These are phyloP conservation scores for Rehmannia glutinosa DNA, from an alignment of 257 asterid genomes.

Conservation along the genomic window DNA sequence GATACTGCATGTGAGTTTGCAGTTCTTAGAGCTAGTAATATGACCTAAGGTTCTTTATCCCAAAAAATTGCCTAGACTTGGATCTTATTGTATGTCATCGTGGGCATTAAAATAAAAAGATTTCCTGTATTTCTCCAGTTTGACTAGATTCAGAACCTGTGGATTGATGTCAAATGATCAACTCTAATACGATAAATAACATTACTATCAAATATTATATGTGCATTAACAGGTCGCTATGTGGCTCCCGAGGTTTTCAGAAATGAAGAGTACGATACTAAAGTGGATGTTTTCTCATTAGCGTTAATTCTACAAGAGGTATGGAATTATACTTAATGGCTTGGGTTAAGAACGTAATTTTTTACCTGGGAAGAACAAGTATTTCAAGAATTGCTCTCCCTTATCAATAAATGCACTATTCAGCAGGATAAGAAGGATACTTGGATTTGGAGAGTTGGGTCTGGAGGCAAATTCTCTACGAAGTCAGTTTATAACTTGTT, in stretches of 20 bases:
- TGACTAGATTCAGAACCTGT: neutral
- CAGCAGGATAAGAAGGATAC: too few relatives aligned
- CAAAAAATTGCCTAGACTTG: neutral
- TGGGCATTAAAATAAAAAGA: neutral
- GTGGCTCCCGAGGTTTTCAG: slow-evolving; percentile 87
- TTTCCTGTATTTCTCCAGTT: neutral
- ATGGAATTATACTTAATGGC: neutral
- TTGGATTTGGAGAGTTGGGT: too few relatives aligned
- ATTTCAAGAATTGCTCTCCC: too few relatives aligned
- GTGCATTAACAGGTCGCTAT: slow-evolving; percentile 63
- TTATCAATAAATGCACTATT: too few relatives aligned
- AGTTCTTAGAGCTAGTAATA: neutral
- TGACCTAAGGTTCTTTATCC: neutral
- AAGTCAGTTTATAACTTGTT: too few relatives aligned
- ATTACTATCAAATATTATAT: neutral
- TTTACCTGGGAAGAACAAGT: too few relatives aligned
- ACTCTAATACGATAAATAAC: neutral
- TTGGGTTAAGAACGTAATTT: neutral
- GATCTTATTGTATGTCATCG: neutral
- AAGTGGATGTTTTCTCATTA: slow-evolving; percentile 95
- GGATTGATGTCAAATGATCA: neutral
- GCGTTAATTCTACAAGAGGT: slow-evolving; percentile 94
- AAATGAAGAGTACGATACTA: slow-evolving; percentile 84
- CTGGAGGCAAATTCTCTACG: too few relatives aligned
- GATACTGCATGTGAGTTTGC: slow-evolving; percentile 70